Conservation (phyloP, 495 filamentous ascomycete genomes). For the Astrothelium macrocarpum region DNA sequence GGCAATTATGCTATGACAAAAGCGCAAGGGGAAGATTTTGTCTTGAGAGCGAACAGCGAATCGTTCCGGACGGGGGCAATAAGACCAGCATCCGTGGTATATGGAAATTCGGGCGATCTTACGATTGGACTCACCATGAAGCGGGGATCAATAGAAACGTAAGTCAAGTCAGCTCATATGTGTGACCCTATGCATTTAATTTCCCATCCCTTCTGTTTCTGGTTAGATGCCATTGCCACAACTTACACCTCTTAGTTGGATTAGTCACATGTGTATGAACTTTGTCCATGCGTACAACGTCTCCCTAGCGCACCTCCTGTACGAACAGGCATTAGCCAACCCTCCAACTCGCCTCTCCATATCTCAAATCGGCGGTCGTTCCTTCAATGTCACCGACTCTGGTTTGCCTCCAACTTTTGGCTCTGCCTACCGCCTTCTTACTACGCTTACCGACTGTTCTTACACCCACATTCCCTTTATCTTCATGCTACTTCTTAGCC, state of each 20-base stretch:
- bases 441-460: background rate
- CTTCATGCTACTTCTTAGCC: background rate
- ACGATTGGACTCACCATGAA: background rate
- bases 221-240: background rate
- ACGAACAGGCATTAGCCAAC: background rate
- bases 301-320: constrained; percentile 2
- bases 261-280: background rate
- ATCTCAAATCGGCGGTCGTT: background rate
- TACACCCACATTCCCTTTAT: background rate
- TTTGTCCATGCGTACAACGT: constrained; percentile 1
- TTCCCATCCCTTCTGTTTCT: background rate
- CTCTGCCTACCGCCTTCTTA: background rate
- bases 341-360: background rate
- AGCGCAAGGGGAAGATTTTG: constrained; percentile 5
- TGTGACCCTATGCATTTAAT: background rate
- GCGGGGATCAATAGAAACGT: background rate
- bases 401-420: background rate
- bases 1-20: constrained; percentile 7
- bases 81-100: background rate
- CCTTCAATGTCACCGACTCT: constrained; percentile 1
- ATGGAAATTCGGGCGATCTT: background rate
- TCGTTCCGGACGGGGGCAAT: constrained; percentile 9
- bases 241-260: background rate
- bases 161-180: background rate
- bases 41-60: background rate